Conservation (phyloP, 164 flowering plant genomes). For the Umbellularia californica region DNA sequence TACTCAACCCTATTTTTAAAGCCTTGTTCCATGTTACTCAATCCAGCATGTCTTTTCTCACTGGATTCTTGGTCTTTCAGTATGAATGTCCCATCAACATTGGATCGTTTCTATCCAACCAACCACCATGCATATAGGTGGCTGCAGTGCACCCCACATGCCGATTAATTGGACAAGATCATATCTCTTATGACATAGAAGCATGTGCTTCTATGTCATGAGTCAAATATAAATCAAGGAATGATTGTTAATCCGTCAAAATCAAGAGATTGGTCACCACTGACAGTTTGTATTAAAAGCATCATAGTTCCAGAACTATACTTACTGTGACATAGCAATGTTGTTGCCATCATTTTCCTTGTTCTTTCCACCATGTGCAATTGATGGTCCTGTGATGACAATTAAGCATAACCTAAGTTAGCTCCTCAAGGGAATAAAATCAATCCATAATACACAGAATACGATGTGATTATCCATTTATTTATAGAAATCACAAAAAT, state of each 20-base stretch:
- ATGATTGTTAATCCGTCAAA: neutral
- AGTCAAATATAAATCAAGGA: too few species aligned
- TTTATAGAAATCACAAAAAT: too few species aligned
- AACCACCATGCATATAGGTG: too few species aligned
- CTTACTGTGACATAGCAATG: constrained; percentile 31
- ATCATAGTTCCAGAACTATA: constrained; percentile 4
- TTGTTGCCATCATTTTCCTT: constrained; percentile 14
- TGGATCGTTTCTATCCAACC: too few species aligned
- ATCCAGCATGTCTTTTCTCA: too few species aligned
- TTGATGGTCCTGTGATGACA: neutral
- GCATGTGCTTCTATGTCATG: neutral
- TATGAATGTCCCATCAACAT: too few species aligned
- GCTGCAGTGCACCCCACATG: too few species aligned
- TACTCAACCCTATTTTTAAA: too few species aligned
- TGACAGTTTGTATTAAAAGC: neutral
- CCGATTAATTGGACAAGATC: neutral
- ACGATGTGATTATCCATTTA: too few species aligned
- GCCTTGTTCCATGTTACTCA: too few species aligned
- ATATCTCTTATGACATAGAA: neutral
- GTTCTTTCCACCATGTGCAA: constrained; percentile 7
- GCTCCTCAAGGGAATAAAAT: neutral
- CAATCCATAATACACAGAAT: too few species aligned
- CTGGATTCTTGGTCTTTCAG: too few species aligned
- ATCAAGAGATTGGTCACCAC: neutral
- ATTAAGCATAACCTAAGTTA: neutral